Base-by-base conservation (phyloP, 768 basidiomycete genomes). In the Boletus reticuloceps region DNA sequence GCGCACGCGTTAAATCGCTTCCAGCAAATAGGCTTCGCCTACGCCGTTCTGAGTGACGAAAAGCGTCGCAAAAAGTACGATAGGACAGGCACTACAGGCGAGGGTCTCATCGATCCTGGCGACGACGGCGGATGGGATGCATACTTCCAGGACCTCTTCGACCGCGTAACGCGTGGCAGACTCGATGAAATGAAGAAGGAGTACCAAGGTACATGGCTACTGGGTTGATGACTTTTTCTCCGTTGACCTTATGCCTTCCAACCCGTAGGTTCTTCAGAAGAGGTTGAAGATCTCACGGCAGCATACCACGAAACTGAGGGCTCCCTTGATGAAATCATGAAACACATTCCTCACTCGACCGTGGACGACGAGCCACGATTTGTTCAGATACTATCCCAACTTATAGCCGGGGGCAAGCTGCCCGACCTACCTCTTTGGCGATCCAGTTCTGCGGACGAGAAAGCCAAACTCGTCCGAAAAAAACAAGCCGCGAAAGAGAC, bases 21-120 rank as follows among this genome's bases (percentile, higher is more conserved):
- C 67, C 92, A 94, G 63, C 92, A 94, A 65, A 82, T 98, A 61
- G 93, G 96, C 1, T 98, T 95, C 65, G 92, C 96, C 11, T 99
- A 97, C 71, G 79, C 91, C 1, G 85, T 98, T 0, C 77, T 98
- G 29, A 80, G 86, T 51, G 94, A 98, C 61, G 84, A 84, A 55
- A 85, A 82, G 65, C 73, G 86, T 60, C 82, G 86, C 66, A 77
- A 82, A 65, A 77, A 84, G 56, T 99, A 98, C 61, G 94, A 98
- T 63, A 72, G 71, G 51, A 96, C 89, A 0, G 97, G 97, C 17
- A 82, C 82, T 60, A 97, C 94, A 10, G 84, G 86, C 58, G 94
- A 98, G 63, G 82, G 81, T 11, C 79, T 88, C 47, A 67, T 89
- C 39, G 84, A 76, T 22, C 81, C 82, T 7, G 91, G 84, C 11